A percentile compares a stretch with the other conserved stretches of the same genome.
phyloP scores from a whole-genome alignment of 2,329 filamentous ascomycete species.

The Talaromyces atroroseus region DNA sequence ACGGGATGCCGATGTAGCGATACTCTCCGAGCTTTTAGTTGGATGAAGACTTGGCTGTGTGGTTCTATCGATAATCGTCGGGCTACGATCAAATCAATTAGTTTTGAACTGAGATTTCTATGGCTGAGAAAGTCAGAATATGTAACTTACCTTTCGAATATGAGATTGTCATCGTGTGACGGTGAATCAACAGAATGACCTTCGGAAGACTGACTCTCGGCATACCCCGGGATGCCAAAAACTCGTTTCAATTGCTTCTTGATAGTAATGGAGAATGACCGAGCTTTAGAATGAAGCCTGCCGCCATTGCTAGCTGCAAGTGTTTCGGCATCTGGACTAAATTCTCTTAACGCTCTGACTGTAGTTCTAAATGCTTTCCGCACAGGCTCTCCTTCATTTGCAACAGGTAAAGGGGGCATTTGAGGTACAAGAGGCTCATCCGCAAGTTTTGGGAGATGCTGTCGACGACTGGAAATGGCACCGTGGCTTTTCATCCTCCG shows the following conservation, averaged over 20 bases:
- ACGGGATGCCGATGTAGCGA: slow-evolving; percentile 35
- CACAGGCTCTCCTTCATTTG: slow-evolving; percentile 22
- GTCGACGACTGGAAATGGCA: slow-evolving; percentile 20
- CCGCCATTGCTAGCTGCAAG: slow-evolving; percentile 10
- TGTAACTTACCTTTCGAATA: slow-evolving; percentile 13
- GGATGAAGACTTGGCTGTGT: slow-evolving; percentile 20
- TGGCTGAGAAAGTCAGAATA: background rate
- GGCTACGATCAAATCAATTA: background rate
- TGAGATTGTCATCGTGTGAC: slow-evolving; percentile 20
- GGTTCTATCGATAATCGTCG: slow-evolving; percentile 8
- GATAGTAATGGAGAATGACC: slow-evolving; percentile 37
- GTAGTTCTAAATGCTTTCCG: slow-evolving; percentile 35
- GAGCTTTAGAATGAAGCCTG: slow-evolving; percentile 23
- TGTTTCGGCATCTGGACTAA: slow-evolving; percentile 15
- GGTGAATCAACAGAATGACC: slow-evolving; percentile 21
- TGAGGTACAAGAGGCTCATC: slow-evolving; percentile 11
- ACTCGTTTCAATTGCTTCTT: slow-evolving; percentile 38
- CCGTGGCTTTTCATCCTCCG: slow-evolving; percentile 30
- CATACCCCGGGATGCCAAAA: slow-evolving; percentile 30
- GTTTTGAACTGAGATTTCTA: background rate
- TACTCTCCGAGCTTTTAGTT: slow-evolving; percentile 29
- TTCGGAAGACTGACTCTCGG: slow-evolving; percentile 17
- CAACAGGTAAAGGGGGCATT: slow-evolving; percentile 22
- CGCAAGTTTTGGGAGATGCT: background rate
- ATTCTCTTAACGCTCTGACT: slow-evolving; percentile 26